Evolutionary conservation across 768 basidiomycete species (phyloP), one percentile per base, ranked within the genome.

Genomic region (Chalciporus piperatus): DNA sequence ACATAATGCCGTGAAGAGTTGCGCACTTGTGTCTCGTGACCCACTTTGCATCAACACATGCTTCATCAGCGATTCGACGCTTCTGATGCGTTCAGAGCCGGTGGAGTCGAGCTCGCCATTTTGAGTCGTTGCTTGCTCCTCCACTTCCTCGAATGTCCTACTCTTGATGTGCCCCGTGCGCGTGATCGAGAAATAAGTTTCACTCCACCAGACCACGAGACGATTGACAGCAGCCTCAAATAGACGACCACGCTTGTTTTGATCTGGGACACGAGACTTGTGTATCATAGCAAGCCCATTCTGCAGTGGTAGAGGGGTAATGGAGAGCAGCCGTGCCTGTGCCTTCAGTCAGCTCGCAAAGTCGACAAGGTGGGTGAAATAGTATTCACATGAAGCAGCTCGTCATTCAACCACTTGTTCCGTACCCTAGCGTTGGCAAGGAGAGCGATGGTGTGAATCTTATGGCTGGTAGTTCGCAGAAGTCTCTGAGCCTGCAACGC

Each of bases 61-160:
- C 65, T 97, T 98, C 90, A 95, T 94, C 35, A 98, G 76, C 57
- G 91, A 93, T 64, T 95, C 94, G 13, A 78, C 74, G 45, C 84
- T 85, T 41, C 85, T 77, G 25, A 97, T 81, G 3, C 74, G 63
- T 68, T 96, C 95, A 33, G 77, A 76, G 10, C 82, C 83, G 28
- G 64, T 62, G 30, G 68, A 64, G 23, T 80, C 71, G 37, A 63
- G 51, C 55, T 81, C 74, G 33, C 25, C 73, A 58, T 45, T 77
- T 72, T 25, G 74, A 59, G 4, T 58, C 19, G 19, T 70, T 69
- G 45, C 64, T 61, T 52, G 56, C 51, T 63, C 57, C 59, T 84
- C 79, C 3, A 93, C 80, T 46, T 88, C 83, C 42, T 89, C 86
- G 69, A 85, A 97, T 2, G 90, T 86, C 56, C 81, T 76, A 57